phyloP scores from a whole-genome alignment of 345 rosid genomes.

The Ailanthus altissimus region DNA sequence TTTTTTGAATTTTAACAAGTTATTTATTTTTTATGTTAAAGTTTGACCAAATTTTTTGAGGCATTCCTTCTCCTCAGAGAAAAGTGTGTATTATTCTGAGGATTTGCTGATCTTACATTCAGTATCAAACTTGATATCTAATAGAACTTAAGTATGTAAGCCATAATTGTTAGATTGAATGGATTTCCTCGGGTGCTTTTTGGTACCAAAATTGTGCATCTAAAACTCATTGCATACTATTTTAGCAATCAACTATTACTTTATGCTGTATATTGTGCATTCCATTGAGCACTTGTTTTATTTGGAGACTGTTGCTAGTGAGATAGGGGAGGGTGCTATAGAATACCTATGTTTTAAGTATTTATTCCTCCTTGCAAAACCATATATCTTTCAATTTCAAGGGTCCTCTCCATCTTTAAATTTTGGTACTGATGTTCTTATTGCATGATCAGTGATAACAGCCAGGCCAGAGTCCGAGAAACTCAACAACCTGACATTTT shows the following conservation, averaged over 20 bases:
- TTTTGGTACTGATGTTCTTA: not conserved
- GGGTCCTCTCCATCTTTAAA: not conserved
- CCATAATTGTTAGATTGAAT: not conserved
- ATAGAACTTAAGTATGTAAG: not conserved
- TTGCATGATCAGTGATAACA: constrained; percentile 1
- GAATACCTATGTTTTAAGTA: not conserved
- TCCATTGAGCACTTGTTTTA: not conserved
- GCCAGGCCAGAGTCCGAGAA: not conserved
- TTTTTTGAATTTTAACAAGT: not conserved
- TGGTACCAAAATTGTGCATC: not conserved
- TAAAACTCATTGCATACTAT: not conserved
- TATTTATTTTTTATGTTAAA: not conserved
- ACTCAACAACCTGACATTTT: not conserved
- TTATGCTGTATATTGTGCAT: not conserved
- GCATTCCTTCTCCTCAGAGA: not conserved
- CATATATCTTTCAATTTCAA: not conserved
- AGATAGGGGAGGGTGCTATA: not conserved
- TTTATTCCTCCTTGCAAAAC: not conserved
- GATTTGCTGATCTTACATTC: not conserved
- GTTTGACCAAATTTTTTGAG: not conserved
- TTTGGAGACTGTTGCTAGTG: too few species aligned
- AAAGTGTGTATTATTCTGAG: not conserved
- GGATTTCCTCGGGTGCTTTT: not conserved
- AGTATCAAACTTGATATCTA: not conserved
- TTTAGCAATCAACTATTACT: not conserved